Evolutionary conservation across 768 basidiomycete species (phyloP), one percentile per base, ranked within the genome.

Genomic region (Stropharia rugosoannulata): DNA sequence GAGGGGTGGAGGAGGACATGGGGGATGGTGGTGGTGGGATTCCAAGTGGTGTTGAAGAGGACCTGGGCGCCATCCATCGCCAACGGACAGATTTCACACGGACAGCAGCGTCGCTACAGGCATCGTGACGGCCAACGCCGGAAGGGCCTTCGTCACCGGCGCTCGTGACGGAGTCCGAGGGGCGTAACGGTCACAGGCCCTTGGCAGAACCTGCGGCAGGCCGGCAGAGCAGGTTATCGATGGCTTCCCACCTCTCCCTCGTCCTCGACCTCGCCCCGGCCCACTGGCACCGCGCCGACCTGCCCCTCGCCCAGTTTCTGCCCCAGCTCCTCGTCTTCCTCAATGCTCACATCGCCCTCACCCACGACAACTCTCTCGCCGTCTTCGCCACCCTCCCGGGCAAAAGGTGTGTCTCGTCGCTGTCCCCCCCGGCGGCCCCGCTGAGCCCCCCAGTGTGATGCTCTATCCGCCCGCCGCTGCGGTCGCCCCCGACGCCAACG

Each of bases 281-380:
- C 1, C 90, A 94, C 70, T 96, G 95, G 95, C 83, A 91, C 62
- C 75, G 84, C 51, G 85, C 89, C 25, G 78, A 85, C 0, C 72
- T 98, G 11, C 68, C 86, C 1, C 80, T 98, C 42, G 73, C 81
- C 16, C 62, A 80, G 1, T 97, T 98, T 67, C 77, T 98, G 44
- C 84, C 91, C 2, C 90, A 94, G 64, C 75, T 97, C 25, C 81
- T 98, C 55, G 87, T 90, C 29, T 96, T 98, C 65, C 76, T 96
- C 65, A 98, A 99, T 66, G 84, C 94, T 3, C 95, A 98, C 72
- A 81, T 98, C 57, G 95, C 95, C 1, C 82, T 85, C 59, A 85
- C 88, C 60, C 89, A 95, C 73, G 95, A 96, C 69, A 99, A 99
- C 67, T 83, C 90, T 4, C 79, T 99, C 38, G 91, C 94, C 5